A percentile compares a stretch with the other conserved stretches of the same genome.
Conservation (phyloP, 345 rosid species). For the Firmiana major region DNA sequence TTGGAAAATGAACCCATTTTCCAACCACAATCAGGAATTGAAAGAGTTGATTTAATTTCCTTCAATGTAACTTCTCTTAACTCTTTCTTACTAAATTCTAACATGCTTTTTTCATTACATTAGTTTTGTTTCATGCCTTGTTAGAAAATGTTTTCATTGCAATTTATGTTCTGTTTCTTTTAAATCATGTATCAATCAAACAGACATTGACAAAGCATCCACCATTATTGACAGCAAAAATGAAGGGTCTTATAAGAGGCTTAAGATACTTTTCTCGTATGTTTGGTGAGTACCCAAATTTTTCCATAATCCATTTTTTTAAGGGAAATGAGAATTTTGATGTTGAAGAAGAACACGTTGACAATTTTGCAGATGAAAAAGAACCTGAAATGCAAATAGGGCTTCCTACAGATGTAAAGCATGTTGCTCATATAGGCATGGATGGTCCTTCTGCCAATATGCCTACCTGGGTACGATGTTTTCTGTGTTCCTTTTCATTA, state of each 20-base stretch:
- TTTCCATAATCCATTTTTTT: neutral
- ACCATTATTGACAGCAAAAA: conserved; percentile 23
- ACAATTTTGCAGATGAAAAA: conserved; percentile 49
- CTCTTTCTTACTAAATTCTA: neutral
- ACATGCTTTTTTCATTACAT: neutral
- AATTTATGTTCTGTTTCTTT: neutral
- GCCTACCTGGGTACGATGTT: conserved; percentile 54
- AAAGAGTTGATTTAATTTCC: neutral
- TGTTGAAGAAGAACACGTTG: no score
- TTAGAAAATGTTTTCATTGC: neutral
- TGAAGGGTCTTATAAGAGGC: conserved; percentile 76
- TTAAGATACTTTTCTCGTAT: conserved; percentile 65
- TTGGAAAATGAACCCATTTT: neutral
- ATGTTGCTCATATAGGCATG: conserved; percentile 89
- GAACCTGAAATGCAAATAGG: conserved; percentile 82
- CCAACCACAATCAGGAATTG: neutral
- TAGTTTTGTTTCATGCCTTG: neutral
- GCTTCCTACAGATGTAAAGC: conserved; percentile 85
- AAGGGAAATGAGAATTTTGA: neutral
- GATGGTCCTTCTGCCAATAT: conserved; percentile 49
- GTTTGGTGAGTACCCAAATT: conserved; percentile 38
- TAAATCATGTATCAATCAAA: neutral
- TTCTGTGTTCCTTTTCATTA: neutral
- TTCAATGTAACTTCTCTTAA: neutral
- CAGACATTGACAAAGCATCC: conserved; percentile 1